A percentile compares a stretch with the other conserved stretches of the same genome.
Evolutionary conservation across 2,329 filamentous ascomycete species (phyloP).

Genomic region (Arthrobotrys sinensis): DNA sequence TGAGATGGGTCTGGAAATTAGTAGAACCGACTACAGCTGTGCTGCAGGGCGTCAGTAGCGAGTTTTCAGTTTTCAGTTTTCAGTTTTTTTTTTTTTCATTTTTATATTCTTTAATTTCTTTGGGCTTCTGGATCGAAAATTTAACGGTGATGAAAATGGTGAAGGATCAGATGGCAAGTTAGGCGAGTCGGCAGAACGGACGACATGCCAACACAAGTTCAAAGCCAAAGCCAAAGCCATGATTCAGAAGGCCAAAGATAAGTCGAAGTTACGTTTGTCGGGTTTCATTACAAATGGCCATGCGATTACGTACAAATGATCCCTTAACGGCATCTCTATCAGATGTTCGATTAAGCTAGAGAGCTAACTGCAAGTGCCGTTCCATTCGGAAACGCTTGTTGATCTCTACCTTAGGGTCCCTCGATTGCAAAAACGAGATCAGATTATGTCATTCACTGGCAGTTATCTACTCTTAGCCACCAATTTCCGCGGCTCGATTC

Average conservation of each 20-base stretch:
- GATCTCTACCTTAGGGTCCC: slow-evolving; percentile 6
- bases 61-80: slow-evolving; percentile 1
- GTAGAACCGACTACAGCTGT: slow-evolving; percentile 11
- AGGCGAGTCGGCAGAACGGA: slow-evolving; percentile 20
- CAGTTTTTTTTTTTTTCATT: neutral
- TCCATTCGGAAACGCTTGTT: slow-evolving; percentile 12
- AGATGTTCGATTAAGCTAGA: slow-evolving; percentile 1
- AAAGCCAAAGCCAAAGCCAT: neutral
- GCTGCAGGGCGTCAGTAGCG: neutral
- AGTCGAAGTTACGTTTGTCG: slow-evolving; percentile 7
- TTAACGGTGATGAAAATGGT: neutral
- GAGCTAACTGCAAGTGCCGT: slow-evolving; percentile 11
- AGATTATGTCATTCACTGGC: slow-evolving; percentile 39
- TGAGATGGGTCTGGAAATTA: slow-evolving; percentile 12
- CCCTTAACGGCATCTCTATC: slow-evolving; percentile 9
- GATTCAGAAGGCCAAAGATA: slow-evolving; percentile 1
- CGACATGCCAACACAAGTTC: slow-evolving; percentile 27
- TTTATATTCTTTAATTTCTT: slow-evolving; percentile 3
- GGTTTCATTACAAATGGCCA: slow-evolving; percentile 46
- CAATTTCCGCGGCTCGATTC: slow-evolving; percentile 31
- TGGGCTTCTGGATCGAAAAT: neutral
- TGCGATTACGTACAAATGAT: slow-evolving; percentile 44
- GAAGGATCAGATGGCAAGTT: slow-evolving; percentile 16
- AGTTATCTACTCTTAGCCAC: slow-evolving; percentile 4
- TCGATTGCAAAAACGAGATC: slow-evolving; percentile 13